A percentile compares a stretch with the other conserved stretches of the same genome.
phyloP scores from a whole-genome alignment of 768 basidiomycete species.

The Chalciporus piperatus region DNA sequence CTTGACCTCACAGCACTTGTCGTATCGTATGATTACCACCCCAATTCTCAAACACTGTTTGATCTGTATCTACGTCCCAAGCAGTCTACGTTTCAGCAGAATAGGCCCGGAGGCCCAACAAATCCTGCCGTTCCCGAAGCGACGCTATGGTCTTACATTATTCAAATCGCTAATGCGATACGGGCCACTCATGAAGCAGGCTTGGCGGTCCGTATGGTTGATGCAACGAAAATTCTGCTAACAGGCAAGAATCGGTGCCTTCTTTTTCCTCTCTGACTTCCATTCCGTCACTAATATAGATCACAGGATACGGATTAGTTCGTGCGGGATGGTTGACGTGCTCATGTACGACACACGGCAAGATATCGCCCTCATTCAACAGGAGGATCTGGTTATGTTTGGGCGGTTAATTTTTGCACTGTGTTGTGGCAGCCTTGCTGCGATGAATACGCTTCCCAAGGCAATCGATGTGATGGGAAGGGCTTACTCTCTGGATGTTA shows the following conservation, averaged over 20 bases:
- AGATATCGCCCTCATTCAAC: conserved; percentile 61
- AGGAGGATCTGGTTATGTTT: conserved; percentile 87
- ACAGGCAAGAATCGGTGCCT: conserved; percentile 84
- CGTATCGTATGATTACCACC: conserved; percentile 87
- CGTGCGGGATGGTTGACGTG: conserved; percentile 86
- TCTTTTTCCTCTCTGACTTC: neutral
- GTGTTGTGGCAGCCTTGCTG: conserved; percentile 64
- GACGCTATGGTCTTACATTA: conserved; percentile 87
- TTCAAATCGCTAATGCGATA: conserved; percentile 86
- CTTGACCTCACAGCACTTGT: conserved; percentile 63
- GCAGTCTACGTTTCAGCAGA: conserved; percentile 36
- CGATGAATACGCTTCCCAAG: conserved; percentile 62
- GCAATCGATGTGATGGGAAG: conserved; percentile 70
- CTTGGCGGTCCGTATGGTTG: conserved; percentile 77
- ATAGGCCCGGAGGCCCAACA: conserved; percentile 33
- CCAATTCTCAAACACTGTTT: conserved; percentile 76
- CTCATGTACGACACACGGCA: conserved; percentile 70
- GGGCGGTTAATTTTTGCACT: conserved; percentile 81
- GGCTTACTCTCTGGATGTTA: conserved; percentile 78
- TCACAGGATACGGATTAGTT: conserved; percentile 74
- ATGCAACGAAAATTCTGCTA: conserved; percentile 81
- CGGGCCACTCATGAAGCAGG: conserved; percentile 82
- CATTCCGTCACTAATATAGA: conserved; percentile 1
- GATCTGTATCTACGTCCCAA: conserved; percentile 72
- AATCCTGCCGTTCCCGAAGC: conserved; percentile 60